Conservation (phyloP, 768 basidiomycete species). For the Trametes maxima region DNA sequence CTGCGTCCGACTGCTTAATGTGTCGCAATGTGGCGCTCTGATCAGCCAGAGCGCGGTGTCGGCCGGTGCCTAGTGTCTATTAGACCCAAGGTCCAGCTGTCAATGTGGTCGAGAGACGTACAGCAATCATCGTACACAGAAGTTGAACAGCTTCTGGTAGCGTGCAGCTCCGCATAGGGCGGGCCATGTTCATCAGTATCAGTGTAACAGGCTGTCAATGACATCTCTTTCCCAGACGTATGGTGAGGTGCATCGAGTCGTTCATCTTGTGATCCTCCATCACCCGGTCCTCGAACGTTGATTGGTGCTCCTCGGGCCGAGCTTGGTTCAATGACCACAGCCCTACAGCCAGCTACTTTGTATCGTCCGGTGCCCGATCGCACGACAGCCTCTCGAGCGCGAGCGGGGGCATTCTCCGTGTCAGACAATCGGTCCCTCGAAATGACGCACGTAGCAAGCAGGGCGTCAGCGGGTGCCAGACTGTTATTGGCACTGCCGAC, state of each 20-base stretch:
- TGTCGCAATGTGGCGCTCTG: neutral
- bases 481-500: neutral
- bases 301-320: no score
- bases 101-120: neutral
- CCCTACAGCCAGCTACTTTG: no score
- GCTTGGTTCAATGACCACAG: no score
- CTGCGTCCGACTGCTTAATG: neutral
- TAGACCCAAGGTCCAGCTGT: neutral
- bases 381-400: no score
- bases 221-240: neutral
- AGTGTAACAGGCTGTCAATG: constrained; percentile 5
- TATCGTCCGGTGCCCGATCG: no score
- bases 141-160: constrained; percentile 2
- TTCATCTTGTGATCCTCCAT: no score
- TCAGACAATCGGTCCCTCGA: neutral
- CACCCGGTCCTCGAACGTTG: no score
- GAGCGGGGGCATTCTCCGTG: no score
- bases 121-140: neutral
- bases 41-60: neutral
- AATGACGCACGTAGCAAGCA: neutral
- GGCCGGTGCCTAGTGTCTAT: neutral
- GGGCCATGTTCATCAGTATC: constrained; percentile 16
- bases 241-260: neutral
- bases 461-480: neutral
- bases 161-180: neutral